A percentile compares a stretch with the other conserved stretches of the same genome.
Evolutionary conservation across 2,329 filamentous ascomycete genomes (phyloP).

Genomic region (Nemania sp.): DNA sequence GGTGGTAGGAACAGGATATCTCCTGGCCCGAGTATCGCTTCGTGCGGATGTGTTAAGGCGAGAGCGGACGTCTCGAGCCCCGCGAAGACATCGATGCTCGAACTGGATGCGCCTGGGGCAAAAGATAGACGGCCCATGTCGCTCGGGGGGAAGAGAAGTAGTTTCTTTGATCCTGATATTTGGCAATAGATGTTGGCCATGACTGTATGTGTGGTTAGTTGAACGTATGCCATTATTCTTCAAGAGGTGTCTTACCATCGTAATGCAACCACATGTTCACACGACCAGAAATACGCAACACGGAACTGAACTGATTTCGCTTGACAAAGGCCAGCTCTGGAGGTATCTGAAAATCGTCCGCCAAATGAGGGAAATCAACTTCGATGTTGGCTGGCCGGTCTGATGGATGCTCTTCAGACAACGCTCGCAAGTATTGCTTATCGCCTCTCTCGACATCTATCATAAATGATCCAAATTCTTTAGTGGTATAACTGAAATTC

Average conservation of each 20-base stretch:
- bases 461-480: conserved; percentile 69
- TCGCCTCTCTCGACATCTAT: conserved; percentile 60
- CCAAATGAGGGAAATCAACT: conserved; percentile 71
- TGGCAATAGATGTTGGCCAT: conserved; percentile 89
- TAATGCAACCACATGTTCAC: conserved; percentile 92
- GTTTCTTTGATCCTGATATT: conserved; percentile 70
- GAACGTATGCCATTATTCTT: neutral
- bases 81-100: conserved; percentile 72
- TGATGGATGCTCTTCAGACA: conserved; percentile 70
- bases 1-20: conserved; percentile 82
- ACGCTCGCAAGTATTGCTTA: conserved; percentile 75
- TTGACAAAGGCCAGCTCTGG: conserved; percentile 59
- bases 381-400: conserved; percentile 70
- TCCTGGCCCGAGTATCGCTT: conserved; percentile 68
- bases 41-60: conserved; percentile 62
- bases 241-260: conserved; percentile 57
- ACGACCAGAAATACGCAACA: conserved; percentile 76
- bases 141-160: conserved; percentile 76
- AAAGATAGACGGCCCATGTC: conserved; percentile 73
- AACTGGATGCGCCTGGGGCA: conserved; percentile 77
- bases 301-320: conserved; percentile 74
- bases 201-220: conserved; percentile 47
- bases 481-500: conserved; percentile 77
- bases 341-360: conserved; percentile 71
- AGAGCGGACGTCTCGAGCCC: conserved; percentile 47